phyloP scores from a whole-genome alignment of 108 stramenopile species.

The Mediolabrus comicus region DNA sequence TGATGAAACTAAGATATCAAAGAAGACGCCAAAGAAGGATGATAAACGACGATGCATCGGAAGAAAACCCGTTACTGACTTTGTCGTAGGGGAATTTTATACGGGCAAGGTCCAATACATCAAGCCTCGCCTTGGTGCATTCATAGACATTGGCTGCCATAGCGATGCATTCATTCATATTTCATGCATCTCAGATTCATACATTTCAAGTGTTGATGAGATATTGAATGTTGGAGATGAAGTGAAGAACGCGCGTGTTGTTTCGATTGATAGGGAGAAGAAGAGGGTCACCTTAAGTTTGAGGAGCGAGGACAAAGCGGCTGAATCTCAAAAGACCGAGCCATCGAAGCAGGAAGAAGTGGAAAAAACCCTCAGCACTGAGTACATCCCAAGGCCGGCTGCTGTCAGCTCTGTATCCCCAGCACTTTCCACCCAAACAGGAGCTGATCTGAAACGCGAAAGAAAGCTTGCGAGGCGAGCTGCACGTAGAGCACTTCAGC shows the following conservation, averaged over 20 bases:
- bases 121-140: conserved; percentile 79
- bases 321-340: conserved; percentile 48
- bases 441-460: conserved; percentile 73
- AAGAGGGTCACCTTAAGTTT: conserved; percentile 77
- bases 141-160: conserved; percentile 85
- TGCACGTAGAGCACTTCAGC: conserved; percentile 48
- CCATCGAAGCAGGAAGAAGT: conserved; percentile 18
- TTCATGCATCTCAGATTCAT: conserved; percentile 72
- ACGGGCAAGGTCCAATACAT: conserved; percentile 77
- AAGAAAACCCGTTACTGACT: conserved; percentile 87
- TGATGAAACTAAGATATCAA: neutral
- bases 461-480: conserved; percentile 76
- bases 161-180: conserved; percentile 89
- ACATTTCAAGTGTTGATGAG: conserved; percentile 56
- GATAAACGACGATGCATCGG: conserved; percentile 79
- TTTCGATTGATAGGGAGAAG: conserved; percentile 71
- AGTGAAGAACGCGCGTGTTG: conserved; percentile 54
- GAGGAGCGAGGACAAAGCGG: conserved; percentile 59
- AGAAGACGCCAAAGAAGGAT: conserved; percentile 30
- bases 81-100: conserved; percentile 56
- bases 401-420: too few relatives aligned
- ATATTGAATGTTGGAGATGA: conserved; percentile 64
- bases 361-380: conserved; percentile 8
- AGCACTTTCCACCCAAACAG: neutral
- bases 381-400: too few relatives aligned